phyloP scores from a whole-genome alignment of 2,329 filamentous ascomycete genomes.

The Didymella pomorum region DNA sequence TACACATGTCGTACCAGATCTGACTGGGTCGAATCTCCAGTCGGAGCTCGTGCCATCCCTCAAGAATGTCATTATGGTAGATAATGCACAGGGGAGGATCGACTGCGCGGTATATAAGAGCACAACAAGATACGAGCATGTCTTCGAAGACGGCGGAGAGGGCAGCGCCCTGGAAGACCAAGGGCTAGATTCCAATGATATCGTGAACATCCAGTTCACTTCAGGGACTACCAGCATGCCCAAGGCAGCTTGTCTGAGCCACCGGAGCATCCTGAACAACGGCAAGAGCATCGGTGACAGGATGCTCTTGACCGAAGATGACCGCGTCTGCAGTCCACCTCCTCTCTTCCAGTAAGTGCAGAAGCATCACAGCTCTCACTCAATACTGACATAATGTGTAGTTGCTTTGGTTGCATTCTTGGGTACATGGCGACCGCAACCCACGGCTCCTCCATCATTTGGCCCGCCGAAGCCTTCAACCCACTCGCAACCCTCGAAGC shows the following conservation, averaged over 20 bases:
- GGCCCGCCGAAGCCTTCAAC: constrained; percentile 87
- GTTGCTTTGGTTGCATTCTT: constrained; percentile 87
- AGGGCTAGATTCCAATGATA: constrained; percentile 68
- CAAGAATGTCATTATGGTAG: constrained; percentile 74
- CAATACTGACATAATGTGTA: constrained; percentile 23
- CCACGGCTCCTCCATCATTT: constrained; percentile 80
- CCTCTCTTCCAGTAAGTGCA: constrained; percentile 58
- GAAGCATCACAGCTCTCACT: neutral
- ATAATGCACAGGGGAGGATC: constrained; percentile 72
- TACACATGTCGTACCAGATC: constrained; percentile 60
- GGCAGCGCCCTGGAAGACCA: constrained; percentile 55
- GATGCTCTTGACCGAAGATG: constrained; percentile 78
- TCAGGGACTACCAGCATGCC: constrained; percentile 91
- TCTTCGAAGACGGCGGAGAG: constrained; percentile 57
- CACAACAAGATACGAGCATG: constrained; percentile 54
- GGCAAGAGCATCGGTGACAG: constrained; percentile 82
- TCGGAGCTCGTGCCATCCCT: constrained; percentile 73
- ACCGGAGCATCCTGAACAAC: constrained; percentile 91
- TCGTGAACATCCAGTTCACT: constrained; percentile 96
- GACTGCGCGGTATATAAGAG: constrained; percentile 50
- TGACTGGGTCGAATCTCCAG: constrained; percentile 55
- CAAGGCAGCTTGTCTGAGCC: constrained; percentile 89
- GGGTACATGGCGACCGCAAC: constrained; percentile 97
- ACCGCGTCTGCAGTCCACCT: constrained; percentile 73
- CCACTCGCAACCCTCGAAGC: constrained; percentile 73